Evolutionary conservation across 306 rosid genomes (phyloP).

Genomic region (Arachis hypogaea): DNA sequence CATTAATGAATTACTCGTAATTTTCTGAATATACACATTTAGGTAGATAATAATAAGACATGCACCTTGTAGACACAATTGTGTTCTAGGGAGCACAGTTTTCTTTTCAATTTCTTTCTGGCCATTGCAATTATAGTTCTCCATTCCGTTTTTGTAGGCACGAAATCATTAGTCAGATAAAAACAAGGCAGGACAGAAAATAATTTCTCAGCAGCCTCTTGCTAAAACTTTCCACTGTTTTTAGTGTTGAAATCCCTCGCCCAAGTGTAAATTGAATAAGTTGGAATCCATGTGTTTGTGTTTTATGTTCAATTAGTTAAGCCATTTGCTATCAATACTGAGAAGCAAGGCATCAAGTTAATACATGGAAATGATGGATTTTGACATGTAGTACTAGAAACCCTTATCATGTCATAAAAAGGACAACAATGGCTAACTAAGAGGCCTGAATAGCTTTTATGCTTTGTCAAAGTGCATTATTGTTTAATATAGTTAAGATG

Average conservation of each 20-base stretch:
- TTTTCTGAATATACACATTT: slow-evolving; percentile 6
- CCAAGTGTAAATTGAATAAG: neutral
- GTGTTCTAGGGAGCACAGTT: neutral
- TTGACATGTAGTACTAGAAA: neutral
- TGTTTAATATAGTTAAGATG: neutral
- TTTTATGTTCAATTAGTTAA: neutral
- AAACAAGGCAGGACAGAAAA: neutral
- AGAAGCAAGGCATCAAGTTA: neutral
- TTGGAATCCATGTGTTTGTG: neutral
- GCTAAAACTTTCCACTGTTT: neutral
- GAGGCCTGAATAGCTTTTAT: slow-evolving; percentile 7
- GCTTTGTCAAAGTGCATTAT: neutral
- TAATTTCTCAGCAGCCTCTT: slow-evolving; percentile 17
- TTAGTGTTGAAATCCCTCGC: neutral
- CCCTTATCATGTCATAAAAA: slow-evolving; percentile 6
- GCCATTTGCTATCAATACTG: neutral
- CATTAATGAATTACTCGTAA: slow-evolving; percentile 19
- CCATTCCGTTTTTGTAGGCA: neutral
- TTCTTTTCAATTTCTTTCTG: neutral
- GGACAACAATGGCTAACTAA: neutral
- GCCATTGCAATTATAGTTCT: neutral
- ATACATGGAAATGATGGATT: neutral
- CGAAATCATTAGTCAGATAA: neutral
- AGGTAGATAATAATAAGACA: neutral
- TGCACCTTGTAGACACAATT: neutral